These are phyloP conservation scores for Forsythia viridissima DNA, from an alignment of 257 asterid species.

Conservation along the genomic window DNA sequence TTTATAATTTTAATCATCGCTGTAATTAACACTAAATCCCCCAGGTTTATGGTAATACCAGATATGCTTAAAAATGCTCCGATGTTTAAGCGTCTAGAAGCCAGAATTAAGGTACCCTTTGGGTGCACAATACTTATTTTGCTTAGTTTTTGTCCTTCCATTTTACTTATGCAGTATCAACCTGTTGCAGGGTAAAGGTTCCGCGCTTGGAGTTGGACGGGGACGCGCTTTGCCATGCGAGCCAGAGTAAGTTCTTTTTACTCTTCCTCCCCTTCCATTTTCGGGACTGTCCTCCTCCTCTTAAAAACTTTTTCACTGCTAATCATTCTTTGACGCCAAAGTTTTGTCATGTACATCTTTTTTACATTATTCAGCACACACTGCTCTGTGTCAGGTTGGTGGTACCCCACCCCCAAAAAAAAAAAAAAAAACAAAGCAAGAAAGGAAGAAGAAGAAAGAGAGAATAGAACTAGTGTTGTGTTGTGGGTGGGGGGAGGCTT, in stretches of 20 bases:
- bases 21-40: slow-evolving; percentile 4
- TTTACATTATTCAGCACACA: too few species aligned
- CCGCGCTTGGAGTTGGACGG: slow-evolving; percentile 90
- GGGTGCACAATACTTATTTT: background rate
- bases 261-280: too few species aligned
- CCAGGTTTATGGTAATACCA: slow-evolving; percentile 95
- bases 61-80: slow-evolving; percentile 99
- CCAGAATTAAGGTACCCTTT: slow-evolving; percentile 79
- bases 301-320: background rate
- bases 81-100: slow-evolving; percentile 90
- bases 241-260: slow-evolving; percentile 64
- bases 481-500: too few species aligned
- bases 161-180: slow-evolving; percentile 5
- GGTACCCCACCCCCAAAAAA: too few species aligned
- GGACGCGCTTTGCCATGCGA: slow-evolving; percentile 96
- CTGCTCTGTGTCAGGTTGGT: too few species aligned
- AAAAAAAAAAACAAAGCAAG: too few species aligned
- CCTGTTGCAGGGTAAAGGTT: slow-evolving; percentile 79
- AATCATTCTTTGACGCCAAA: too few species aligned
- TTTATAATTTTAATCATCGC: background rate
- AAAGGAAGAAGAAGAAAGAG: too few species aligned
- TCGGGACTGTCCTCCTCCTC: background rate
- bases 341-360: too few species aligned
- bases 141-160: background rate
- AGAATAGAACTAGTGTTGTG: too few species aligned